Base-by-base conservation (phyloP, 2,329 filamentous ascomycete species). In the Ophiocordyceps camponoti-floridani region DNA sequence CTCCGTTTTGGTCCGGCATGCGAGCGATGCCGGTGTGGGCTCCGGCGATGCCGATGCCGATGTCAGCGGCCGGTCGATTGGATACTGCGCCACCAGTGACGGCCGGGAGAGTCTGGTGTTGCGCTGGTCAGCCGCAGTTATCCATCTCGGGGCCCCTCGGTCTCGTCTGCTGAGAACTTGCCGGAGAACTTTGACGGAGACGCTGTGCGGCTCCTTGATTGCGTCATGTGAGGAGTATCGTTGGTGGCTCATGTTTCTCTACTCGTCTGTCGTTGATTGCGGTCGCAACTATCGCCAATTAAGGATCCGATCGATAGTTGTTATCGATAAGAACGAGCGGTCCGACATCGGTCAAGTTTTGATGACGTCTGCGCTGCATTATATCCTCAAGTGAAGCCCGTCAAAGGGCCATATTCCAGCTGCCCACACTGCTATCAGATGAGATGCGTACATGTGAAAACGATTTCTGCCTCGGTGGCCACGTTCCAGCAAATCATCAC, bases 171-270 rank as follows among this genome's bases (percentile, higher is more conserved):
- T 13, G 16, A 12, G 7, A 30, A 47, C 58, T 51, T 65, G 80
- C 79, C 79, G 67, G 35, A 84, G 66, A 43, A 84, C 84, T 67
- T 88, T 89, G 44, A 88, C 66, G 44, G 82, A 87, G 41, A 88
- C 75, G 18, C 79, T 77, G 62, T 88, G 83, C 35, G 83, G 82
- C 62, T 88, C 84, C 60, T 85, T 85, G 48, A 72, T 61, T 3
- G 68, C 64, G 47, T 77, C 73, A 46, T 72, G 67, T 13, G 72
- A 73, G 8, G 71, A 65, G 52, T 72, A 75, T 51, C 70, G 61
- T 58, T 76, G 72, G 53, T 77, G 73, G 58, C 69, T 75, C 73
- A 77, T 77, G 40, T 51, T 50, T 23, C 11, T 40, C 2, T 16
- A 16, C 4, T 16, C 9, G 35, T 37, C 16, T 7, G 35, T 37